phyloP scores from a whole-genome alignment of 257 asterid species.

The Voacanga thouarsii region DNA sequence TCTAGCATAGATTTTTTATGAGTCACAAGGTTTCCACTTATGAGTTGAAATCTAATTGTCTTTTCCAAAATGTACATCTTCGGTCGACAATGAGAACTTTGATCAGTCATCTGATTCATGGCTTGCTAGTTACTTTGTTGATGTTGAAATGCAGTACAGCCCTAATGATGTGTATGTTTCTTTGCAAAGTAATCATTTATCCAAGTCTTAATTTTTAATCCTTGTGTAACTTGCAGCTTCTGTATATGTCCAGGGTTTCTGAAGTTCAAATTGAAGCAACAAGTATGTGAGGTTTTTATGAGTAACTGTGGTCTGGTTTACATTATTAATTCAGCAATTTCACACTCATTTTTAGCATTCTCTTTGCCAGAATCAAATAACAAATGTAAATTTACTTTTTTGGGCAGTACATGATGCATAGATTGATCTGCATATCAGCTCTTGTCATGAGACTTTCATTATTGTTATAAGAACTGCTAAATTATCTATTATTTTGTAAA shows the following conservation, averaged over 20 bases:
- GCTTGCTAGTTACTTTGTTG: constrained; percentile 33
- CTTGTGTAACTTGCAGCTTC: not conserved
- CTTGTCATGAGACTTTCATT: no score
- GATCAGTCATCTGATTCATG: no score
- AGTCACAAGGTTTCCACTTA: no score
- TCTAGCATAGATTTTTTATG: no score
- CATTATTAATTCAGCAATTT: no score
- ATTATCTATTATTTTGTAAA: no score
- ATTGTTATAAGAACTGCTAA: no score
- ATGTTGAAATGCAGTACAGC: constrained; percentile 21
- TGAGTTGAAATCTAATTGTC: not conserved
- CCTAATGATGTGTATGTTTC: constrained; percentile 17
- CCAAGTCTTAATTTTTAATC: not conserved
- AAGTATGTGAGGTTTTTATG: constrained; percentile 12
- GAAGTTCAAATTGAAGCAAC: constrained; percentile 16
- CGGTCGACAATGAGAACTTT: constrained; percentile 21
- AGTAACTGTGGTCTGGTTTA: not conserved
- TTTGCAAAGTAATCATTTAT: not conserved
- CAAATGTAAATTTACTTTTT: no score
- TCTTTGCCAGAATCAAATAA: no score
- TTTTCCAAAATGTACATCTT: constrained; percentile 29
- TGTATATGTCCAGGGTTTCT: constrained; percentile 11
- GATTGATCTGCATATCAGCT: no score
- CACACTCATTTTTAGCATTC: no score
- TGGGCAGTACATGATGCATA: no score